These are phyloP conservation scores for Xylaria nigripes DNA, from an alignment of 495 filamentous ascomycete species.

Conservation along the genomic window DNA sequence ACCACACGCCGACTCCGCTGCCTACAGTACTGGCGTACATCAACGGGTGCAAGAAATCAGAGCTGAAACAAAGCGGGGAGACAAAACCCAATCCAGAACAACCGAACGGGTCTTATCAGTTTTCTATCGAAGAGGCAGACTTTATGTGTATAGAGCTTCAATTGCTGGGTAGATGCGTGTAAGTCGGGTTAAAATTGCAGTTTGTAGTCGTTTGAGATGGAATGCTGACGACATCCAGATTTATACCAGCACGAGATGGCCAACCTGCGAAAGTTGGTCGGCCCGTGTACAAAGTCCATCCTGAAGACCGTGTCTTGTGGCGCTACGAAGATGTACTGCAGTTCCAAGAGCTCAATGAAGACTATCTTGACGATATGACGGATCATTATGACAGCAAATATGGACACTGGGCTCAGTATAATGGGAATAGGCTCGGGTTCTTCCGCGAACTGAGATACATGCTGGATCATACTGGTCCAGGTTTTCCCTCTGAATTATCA, in stretches of 20 bases:
- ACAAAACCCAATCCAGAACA: constrained; percentile 6
- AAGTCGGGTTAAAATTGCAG: constrained; percentile 8
- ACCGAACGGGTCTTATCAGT: constrained; percentile 23
- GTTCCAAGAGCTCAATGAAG: background rate
- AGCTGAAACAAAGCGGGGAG: constrained; percentile 1
- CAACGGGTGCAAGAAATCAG: constrained; percentile 14
- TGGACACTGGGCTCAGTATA: background rate
- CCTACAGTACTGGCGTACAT: constrained; percentile 18
- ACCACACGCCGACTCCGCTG: background rate
- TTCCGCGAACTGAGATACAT: constrained; percentile 7
- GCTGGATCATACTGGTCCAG: constrained; percentile 5
- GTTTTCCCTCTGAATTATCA: background rate
- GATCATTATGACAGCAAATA: constrained; percentile 11
- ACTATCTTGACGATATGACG: constrained; percentile 5
- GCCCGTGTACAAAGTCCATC: constrained; percentile 17
- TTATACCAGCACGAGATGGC: background rate
- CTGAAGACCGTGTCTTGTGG: constrained; percentile 23
- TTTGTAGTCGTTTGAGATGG: background rate
- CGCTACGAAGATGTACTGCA: constrained; percentile 2
- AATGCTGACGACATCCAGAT: constrained; percentile 14
- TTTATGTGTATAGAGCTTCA: background rate
- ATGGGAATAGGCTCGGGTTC: constrained; percentile 1
- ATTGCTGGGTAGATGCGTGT: constrained; percentile 13
- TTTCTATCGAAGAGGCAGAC: constrained; percentile 11
- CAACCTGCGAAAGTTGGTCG: constrained; percentile 9